Base-by-base conservation (phyloP, 1,139 yeast genomes). In the Kodamaea suecica region DNA sequence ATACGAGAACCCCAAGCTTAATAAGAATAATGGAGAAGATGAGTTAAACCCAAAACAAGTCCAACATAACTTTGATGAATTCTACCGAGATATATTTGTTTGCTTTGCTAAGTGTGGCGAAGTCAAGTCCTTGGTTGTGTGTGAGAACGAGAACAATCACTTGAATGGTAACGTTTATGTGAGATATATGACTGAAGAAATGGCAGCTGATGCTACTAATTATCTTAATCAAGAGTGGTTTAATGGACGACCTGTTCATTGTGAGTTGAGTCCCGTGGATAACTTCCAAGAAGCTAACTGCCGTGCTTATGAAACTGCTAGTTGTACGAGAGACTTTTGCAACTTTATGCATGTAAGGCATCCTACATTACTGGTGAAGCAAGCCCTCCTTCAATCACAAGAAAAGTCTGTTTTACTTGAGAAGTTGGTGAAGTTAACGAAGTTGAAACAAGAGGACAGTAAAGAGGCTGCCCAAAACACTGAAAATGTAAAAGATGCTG, bases 101-200 rank as follows among this genome's bases (percentile, higher is more conserved):
- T 88, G 83, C 47, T 70, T 85, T 13, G 71, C 82, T n/a, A 60
- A 66, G 35, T 80, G 84, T n/a, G 80, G 80, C 2, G 76, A 75
- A 34, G 69, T 90, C 6, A 74, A 71, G 28, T 77, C 78, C 27
- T 52, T 90, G 48, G 78, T 80, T 1, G 85, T 90, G 3, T 84
- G 95, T 53, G 96, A 84, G 48, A 90, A 90, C 55, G 80, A 76
- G 37, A 86, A 85, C 49, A 81, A 80, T 48, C 96, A 70, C 43
- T 61, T 90, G 42, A 80, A 78, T 45, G 97, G 97, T 1, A 87
- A 87, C 53, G 95, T 87, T 0, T 86, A 86, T 54, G 78, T 84
- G 12, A 70, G 75, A 39, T 88, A 78, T 55, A 56, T 61, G 29
- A 59, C 66, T 25, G 72, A 70, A 26, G 72, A 69, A 8, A 76